Evolutionary conservation across 2,329 filamentous ascomycete genomes (phyloP).

Genomic region (Cercospora sp.): DNA sequence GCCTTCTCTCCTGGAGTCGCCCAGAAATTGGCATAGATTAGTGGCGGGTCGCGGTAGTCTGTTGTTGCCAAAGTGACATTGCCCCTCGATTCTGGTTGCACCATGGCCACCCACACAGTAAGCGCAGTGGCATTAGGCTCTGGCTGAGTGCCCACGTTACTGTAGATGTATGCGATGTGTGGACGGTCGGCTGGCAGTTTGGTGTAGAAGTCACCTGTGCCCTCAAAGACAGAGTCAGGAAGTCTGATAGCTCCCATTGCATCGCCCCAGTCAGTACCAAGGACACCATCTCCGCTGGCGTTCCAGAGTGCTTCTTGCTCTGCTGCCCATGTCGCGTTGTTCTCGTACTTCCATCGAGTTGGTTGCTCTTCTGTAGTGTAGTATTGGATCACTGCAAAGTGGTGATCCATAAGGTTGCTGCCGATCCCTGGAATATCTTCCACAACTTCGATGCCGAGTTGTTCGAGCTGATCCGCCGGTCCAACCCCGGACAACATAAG

Average conservation of each 20-base stretch:
- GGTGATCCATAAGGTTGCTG: constrained; percentile 32
- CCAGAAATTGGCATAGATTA: constrained; percentile 63
- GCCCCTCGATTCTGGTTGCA: constrained; percentile 58
- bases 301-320: constrained; percentile 38
- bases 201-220: background rate
- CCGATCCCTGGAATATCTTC: constrained; percentile 51
- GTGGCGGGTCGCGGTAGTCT: constrained; percentile 63
- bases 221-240: constrained; percentile 30
- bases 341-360: background rate
- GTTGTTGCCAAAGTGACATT: constrained; percentile 42
- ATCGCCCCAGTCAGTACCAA: constrained; percentile 42
- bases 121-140: constrained; percentile 12
- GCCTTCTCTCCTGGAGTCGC: constrained; percentile 27
- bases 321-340: constrained; percentile 12
- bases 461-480: constrained; percentile 53
- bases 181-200: constrained; percentile 7
- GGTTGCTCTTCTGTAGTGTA: background rate
- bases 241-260: constrained; percentile 37
- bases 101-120: constrained; percentile 34
- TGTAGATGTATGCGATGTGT: constrained; percentile 14
- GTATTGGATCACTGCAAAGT: constrained; percentile 37
- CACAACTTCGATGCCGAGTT: constrained; percentile 56
- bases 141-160: background rate
- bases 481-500: constrained; percentile 67
- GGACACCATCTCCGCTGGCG: constrained; percentile 53